Conservation (phyloP, 2,329 filamentous ascomycete genomes). For the Botryosphaeria dothidea region DNA sequence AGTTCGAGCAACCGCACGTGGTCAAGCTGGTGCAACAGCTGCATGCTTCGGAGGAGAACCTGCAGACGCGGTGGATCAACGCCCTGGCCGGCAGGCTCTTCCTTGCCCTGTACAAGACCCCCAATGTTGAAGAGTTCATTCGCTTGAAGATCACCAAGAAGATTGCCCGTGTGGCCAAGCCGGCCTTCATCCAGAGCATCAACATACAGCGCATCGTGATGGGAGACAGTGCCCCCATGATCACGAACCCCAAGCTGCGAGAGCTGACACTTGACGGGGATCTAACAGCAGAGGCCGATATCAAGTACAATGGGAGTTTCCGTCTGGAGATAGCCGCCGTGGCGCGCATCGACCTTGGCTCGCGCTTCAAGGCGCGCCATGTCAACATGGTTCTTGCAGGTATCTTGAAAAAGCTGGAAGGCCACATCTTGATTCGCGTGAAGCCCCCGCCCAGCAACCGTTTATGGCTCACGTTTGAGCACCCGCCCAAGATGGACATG, state of each 20-base stretch:
- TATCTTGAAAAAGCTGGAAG: conserved; percentile 80
- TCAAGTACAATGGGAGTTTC: conserved; percentile 88
- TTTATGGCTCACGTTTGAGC: conserved; percentile 92
- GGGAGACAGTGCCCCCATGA: conserved; percentile 81
- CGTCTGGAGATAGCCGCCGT: conserved; percentile 89
- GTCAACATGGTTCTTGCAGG: conserved; percentile 87
- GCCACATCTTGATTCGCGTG: conserved; percentile 80
- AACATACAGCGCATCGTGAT: conserved; percentile 81
- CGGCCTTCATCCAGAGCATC: conserved; percentile 83
- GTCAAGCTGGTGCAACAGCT: conserved; percentile 86
- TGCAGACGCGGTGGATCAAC: conserved; percentile 92
- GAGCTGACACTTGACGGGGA: conserved; percentile 92
- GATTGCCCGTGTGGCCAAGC: conserved; percentile 89
- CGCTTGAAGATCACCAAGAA: conserved; percentile 91
- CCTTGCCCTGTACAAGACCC: conserved; percentile 81
- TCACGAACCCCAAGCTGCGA: conserved; percentile 84
- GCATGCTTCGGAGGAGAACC: conserved; percentile 87
- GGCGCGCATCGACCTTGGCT: conserved; percentile 84
- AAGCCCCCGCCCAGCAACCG: conserved; percentile 96
- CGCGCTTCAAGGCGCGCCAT: conserved; percentile 85
- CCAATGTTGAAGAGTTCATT: conserved; percentile 76
- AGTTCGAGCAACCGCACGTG: conserved; percentile 82
- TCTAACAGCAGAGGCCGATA: conserved; percentile 80
- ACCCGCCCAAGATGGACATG: conserved; percentile 91
- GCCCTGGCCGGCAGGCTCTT: conserved; percentile 87